Base-by-base conservation (phyloP, 352 stramenopile species). In the Pelagophyceae sp. region DNA sequence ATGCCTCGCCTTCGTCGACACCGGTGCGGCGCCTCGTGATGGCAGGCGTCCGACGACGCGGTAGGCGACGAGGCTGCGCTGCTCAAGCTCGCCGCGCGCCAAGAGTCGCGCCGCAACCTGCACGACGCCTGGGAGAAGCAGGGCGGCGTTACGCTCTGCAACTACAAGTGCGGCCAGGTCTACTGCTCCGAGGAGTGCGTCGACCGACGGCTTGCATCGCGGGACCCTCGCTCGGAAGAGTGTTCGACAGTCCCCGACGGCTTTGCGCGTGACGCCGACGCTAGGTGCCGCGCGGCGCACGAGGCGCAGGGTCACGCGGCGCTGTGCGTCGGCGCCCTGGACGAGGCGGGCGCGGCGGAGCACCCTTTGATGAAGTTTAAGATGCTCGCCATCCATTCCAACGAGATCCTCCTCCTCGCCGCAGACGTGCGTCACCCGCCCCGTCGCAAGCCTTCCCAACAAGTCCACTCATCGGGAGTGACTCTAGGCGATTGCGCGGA, bases 381-480 rank as follows among this genome's bases (percentile, higher is more conserved):
- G 79, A 33, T 80, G 38, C 90, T 94, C 80, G 83, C 81, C 32
- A 79, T 90, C 84, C 85, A 90, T 72, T 96, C 90, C 15, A 97
- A 97, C 81, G 92, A 97, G 82, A 97, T 97, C 77, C 95, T 97
- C 82, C 85, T 96, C 72, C 83, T 96, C 19, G 90, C 91, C 19
- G 90, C 86, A 69, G 92, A 95, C 77, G 89, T 96, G 29, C 80
- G n/a, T 96, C 38, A 85, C 88, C 40, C 87, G 15, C n/a, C 3
- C 11, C 15, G n/a, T 74, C 67, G 2, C n/a, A n/a, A n/a, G n/a
- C n/a, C n/a, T n/a, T n/a, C n/a, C n/a, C n/a, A n/a, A n/a, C n/a
- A n/a, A n/a, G n/a, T n/a, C n/a, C n/a, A n/a, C n/a, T n/a, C n/a
- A n/a, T n/a, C n/a, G n/a, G n/a, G n/a, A n/a, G n/a, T n/a, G n/a